Conservation (phyloP, 1,139 yeast species). For the Geotrichum restrictum region DNA sequence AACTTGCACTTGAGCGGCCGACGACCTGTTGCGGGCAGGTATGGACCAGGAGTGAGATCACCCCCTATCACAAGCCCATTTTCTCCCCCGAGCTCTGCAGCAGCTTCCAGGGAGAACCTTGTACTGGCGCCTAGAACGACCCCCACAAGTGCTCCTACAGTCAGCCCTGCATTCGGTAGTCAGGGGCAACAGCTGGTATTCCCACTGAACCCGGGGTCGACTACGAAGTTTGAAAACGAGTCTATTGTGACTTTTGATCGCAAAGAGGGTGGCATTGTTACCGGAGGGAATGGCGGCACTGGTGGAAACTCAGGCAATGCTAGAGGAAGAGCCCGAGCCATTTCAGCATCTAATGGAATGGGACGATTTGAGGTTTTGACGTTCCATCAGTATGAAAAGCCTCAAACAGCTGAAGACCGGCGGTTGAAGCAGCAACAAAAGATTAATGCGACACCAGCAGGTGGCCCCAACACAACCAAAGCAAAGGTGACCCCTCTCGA, state of each 20-base stretch:
- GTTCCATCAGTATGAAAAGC: conserved; percentile 21
- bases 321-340: conserved; percentile 8
- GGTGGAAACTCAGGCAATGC: not conserved
- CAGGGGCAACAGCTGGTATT: conserved; percentile 22
- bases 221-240: conserved; percentile 16
- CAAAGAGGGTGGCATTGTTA: not conserved
- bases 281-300: not conserved
- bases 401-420: conserved; percentile 17
- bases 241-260: conserved; percentile 17
- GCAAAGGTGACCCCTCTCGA: too few species aligned
- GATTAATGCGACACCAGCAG: not conserved
- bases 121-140: conserved; percentile 12
- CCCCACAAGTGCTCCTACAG: conserved; percentile 2
- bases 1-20: not conserved
- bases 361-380: conserved; percentile 22
- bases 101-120: conserved; percentile 11
- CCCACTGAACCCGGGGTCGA: conserved; percentile 17
- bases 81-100: conserved; percentile 16
- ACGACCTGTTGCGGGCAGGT: conserved; percentile 4
- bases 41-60: conserved; percentile 4
- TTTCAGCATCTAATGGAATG: conserved; percentile 13
- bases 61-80: conserved; percentile 10
- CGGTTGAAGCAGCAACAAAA: conserved; percentile 16
- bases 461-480: not conserved
- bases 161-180: conserved; percentile 18